A percentile compares a stretch with the other conserved stretches of the same genome.
Conservation (phyloP, 345 rosid species). For the Psidium guajava region DNA sequence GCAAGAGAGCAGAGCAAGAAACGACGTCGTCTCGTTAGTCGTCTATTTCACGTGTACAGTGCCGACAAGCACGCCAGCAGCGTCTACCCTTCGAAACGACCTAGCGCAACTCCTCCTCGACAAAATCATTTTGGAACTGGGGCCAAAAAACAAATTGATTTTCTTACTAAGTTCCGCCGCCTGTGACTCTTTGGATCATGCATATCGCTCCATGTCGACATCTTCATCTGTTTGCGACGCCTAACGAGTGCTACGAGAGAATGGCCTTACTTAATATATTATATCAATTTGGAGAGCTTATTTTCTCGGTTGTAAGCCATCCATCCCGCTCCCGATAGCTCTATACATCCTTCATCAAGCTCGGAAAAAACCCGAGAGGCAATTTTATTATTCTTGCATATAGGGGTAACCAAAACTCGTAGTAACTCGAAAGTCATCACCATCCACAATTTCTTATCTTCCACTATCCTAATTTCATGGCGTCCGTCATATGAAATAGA, state of each 20-base stretch:
- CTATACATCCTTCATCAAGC: neutral
- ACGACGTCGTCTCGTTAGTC: neutral
- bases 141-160: neutral
- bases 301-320: too few relatives aligned
- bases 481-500: neutral
- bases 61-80: fast-evolving
- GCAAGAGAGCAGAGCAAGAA: neutral
- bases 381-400: too few relatives aligned
- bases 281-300: too few relatives aligned
- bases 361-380: too few relatives aligned
- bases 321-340: neutral
- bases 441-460: neutral
- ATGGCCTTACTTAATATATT: too few relatives aligned
- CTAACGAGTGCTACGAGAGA: too few relatives aligned
- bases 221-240: too few relatives aligned
- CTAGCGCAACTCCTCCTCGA: neutral
- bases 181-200: too few relatives aligned
- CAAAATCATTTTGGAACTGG: neutral
- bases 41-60: neutral
- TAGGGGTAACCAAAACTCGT: neutral
- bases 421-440: fast-evolving
- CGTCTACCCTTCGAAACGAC: neutral
- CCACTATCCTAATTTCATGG: neutral
- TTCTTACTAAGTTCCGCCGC: too few relatives aligned
- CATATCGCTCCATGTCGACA: too few relatives aligned